A percentile compares a stretch with the other conserved stretches of the same genome.
Conservation (phyloP, 495 filamentous ascomycete species). For the Jackrogersella multiformis region DNA sequence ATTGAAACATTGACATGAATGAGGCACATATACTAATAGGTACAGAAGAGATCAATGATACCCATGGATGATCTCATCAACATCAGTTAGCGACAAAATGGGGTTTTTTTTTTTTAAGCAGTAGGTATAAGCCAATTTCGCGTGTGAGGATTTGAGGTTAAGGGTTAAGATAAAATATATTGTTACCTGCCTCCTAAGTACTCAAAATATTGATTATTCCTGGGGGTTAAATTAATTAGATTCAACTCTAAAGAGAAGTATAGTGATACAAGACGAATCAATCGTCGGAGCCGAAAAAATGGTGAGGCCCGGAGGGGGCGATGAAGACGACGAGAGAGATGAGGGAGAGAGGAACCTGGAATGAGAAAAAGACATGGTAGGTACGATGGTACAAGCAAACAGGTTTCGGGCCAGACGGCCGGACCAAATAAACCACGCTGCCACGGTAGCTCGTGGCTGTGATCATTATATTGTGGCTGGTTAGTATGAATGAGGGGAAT, state of each 20-base stretch:
- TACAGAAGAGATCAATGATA: too few relatives aligned
- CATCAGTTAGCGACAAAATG: background rate
- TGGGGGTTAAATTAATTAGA: background rate
- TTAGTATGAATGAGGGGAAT: too few relatives aligned
- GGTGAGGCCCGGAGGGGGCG: background rate
- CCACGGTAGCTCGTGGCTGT: conserved; percentile 30
- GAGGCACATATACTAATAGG: background rate
- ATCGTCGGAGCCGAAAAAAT: background rate
- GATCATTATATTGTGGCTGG: conserved; percentile 26
- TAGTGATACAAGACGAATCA: too few relatives aligned
- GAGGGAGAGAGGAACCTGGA: background rate
- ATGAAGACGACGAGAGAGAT: background rate
- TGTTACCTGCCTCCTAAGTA: too few relatives aligned
- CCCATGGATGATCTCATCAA: too few relatives aligned
- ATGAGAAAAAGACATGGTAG: background rate
- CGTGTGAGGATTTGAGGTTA: background rate
- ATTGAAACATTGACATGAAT: background rate
- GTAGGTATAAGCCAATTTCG: background rate
- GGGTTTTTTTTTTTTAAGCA: background rate
- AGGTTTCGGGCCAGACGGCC: too few relatives aligned
- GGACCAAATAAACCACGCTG: too few relatives aligned
- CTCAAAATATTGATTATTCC: background rate
- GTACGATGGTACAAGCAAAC: too few relatives aligned
- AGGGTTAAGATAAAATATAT: too few relatives aligned
- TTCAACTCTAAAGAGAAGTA: background rate